Evolutionary conservation across 106 monocot species (phyloP).

Genomic region (Amphibolis antarctica): DNA sequence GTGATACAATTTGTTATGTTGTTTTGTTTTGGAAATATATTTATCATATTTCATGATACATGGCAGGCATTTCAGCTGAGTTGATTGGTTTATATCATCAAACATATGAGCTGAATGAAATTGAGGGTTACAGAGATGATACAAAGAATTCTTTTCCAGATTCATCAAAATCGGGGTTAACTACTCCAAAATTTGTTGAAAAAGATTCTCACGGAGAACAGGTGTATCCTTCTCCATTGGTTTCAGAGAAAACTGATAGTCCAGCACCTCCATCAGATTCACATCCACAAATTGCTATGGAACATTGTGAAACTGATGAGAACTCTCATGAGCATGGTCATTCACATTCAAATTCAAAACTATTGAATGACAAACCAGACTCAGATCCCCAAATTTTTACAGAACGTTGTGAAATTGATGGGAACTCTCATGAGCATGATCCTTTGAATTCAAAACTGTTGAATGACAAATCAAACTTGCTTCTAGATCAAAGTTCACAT

Average conservation of each 20-base stretch:
- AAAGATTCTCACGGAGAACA: neutral
- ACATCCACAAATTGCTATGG: neutral
- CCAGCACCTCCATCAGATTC: neutral
- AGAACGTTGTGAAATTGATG: neutral
- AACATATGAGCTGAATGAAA: constrained; percentile 24
- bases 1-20: neutral
- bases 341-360: neutral
- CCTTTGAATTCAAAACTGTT: neutral
- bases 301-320: neutral
- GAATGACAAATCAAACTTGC: neutral
- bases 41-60: constrained; percentile 4
- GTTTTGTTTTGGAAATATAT: neutral
- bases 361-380: neutral
- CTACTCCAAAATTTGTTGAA: constrained; percentile 8
- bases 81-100: constrained; percentile 29
- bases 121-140: constrained; percentile 7
- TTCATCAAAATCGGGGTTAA: constrained; percentile 16
- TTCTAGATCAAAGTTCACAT: neutral
- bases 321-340: neutral
- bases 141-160: constrained; percentile 12
- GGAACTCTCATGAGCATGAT: neutral
- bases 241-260: constrained; percentile 10
- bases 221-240: neutral
- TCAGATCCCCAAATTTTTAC: neutral
- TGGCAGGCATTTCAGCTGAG: constrained; percentile 49